phyloP scores from a whole-genome alignment of 2,329 filamentous ascomycete genomes.

The Colletotrichum horii region DNA sequence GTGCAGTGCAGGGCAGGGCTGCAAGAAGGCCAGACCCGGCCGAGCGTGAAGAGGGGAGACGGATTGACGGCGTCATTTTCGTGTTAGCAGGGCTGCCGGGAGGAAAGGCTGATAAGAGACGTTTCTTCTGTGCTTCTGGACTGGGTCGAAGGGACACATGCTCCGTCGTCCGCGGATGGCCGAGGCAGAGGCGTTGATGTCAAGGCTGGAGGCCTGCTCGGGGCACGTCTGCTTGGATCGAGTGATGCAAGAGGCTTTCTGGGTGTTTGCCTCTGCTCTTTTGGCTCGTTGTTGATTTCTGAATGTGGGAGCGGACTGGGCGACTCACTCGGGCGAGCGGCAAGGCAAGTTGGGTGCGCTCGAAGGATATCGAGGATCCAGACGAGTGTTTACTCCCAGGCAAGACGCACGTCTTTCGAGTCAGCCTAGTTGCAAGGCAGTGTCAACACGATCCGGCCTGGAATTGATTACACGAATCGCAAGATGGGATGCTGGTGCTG shows the following conservation, averaged over 20 bases:
- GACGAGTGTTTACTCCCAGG: neutral
- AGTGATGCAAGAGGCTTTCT: conserved; percentile 6
- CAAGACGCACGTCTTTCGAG: neutral
- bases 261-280: neutral
- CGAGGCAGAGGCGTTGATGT: neutral
- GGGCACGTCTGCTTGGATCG: neutral
- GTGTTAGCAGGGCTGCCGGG: neutral
- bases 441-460: neutral
- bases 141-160: neutral
- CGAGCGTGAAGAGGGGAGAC: neutral
- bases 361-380: neutral
- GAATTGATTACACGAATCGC: neutral
- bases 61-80: neutral
- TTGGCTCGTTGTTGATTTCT: neutral
- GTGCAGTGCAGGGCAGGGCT: neutral
- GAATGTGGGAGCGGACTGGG: neutral
- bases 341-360: neutral
- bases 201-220: neutral
- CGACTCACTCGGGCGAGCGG: neutral
- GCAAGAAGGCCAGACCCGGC: neutral
- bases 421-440: neutral
- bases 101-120: neutral
- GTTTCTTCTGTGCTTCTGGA: neutral
- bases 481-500: neutral
- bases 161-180: neutral